These are phyloP conservation scores for Cercophora sp. DNA, from an alignment of 495 filamentous ascomycete genomes.

Conservation along the genomic window DNA sequence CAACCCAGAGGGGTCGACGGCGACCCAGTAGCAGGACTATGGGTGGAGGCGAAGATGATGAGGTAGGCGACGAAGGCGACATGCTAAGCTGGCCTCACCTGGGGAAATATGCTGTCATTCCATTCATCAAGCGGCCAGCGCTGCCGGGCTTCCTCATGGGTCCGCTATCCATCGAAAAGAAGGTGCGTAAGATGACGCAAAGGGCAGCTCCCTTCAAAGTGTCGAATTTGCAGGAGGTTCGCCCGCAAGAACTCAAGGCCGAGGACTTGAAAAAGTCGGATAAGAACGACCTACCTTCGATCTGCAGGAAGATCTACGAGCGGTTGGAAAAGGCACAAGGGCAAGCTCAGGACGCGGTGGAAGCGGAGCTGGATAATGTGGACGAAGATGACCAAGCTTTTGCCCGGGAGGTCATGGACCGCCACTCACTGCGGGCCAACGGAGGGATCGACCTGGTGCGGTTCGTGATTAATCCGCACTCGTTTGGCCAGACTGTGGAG, in stretches of 20 bases:
- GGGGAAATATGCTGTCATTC: constrained; percentile 70
- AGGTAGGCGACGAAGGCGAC: constrained; percentile 66
- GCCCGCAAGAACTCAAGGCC: constrained; percentile 68
- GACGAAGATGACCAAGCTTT: constrained; percentile 29
- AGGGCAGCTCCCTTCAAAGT: constrained; percentile 59
- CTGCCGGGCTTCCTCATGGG: constrained; percentile 84
- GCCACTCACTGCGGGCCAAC: constrained; percentile 54
- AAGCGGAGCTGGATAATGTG: constrained; percentile 33
- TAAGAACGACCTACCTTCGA: constrained; percentile 66
- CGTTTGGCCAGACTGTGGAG: constrained; percentile 93
- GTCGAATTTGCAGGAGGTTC: constrained; percentile 60
- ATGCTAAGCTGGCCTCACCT: constrained; percentile 85
- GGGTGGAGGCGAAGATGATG: constrained; percentile 35
- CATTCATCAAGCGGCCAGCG: constrained; percentile 66
- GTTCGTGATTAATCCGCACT: constrained; percentile 82
- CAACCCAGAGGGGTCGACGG: constrained; percentile 43
- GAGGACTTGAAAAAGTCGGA: constrained; percentile 69
- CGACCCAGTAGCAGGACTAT: constrained; percentile 25
- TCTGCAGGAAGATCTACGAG: constrained; percentile 63
- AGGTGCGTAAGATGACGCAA: constrained; percentile 61
- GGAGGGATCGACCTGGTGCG: constrained; percentile 71
- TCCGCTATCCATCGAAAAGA: constrained; percentile 84
- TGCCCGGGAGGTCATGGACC: constrained; percentile 46
- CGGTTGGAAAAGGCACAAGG: constrained; percentile 35
- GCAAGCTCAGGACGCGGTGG: constrained; percentile 38